Evolutionary conservation across 2,329 filamentous ascomycete species (phyloP), one percentile per base, ranked within the genome.

Genomic region (Verticillium longisporum): DNA sequence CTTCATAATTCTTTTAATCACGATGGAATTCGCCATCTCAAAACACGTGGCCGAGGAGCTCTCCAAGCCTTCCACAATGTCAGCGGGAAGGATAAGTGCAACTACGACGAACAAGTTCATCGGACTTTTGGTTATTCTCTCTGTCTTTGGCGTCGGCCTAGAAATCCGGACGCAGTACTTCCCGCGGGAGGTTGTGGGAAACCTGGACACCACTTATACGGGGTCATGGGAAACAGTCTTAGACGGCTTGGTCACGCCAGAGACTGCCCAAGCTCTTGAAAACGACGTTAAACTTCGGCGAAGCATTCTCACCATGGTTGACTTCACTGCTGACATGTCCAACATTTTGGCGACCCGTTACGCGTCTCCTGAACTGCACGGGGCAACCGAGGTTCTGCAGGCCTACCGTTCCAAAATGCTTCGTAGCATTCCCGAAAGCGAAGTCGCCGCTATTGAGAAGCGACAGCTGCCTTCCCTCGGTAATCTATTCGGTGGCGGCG

Each of bases 141-240:
- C 63, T n/a, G 18, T 64, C 45, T 61, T 65, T 50, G 60, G 55
- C 15, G 21, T 65, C 14, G 56, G 59, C 45, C 61, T 37, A 2
- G 62, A 65, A 18, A 41, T 64, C n/a, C 59, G 34, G 36, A 18
- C 41, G 21, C 18, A 50, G 6, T 50, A 21, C 41, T 26, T 50
- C 18, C n/a, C 18, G 10, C 18, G 56, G 1, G 45, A 62, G 11
- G 33, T 3, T 26, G 26, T 64, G 1, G 53, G 57, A 13, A 50
- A 55, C 1, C 34, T 34, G 2, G 26, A 37, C 2, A 32, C 33
- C 1, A 26, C 14, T 31, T 36, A 18, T 7, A 55, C 41, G 1
- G 33, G 57, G 13, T 64, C 63, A n/a, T 66, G 66, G 59, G 56
- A 58, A n/a, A 58, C 60, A 32, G 60, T 58, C 6, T 58, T 65